phyloP scores from a whole-genome alignment of 139 green algal species.

The Volvox reticuliferus region DNA sequence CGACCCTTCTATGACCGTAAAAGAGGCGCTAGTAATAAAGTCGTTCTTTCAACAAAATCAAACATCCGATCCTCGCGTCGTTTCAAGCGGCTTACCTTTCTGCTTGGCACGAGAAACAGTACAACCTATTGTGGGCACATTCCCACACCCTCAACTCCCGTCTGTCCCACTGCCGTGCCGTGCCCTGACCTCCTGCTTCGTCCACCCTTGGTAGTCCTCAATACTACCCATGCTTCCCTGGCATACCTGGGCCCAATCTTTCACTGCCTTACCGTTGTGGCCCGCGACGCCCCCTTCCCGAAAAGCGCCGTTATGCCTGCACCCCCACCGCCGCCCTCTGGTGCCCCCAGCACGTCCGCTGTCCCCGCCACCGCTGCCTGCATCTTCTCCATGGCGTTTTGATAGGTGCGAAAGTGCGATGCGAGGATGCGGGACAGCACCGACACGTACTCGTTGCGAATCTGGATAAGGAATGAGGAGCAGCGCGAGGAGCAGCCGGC shows the following conservation, averaged over 20 bases:
- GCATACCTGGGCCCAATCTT: background rate
- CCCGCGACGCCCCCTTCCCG: slow-evolving; percentile 34
- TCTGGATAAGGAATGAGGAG: slow-evolving; percentile 41
- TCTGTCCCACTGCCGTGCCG: no score
- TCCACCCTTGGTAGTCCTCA: no score
- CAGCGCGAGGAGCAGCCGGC: background rate
- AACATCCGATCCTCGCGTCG: no score
- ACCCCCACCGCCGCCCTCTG: slow-evolving; percentile 36
- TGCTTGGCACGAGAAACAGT: no score
- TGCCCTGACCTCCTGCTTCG: no score
- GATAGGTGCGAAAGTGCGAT: slow-evolving; percentile 92
- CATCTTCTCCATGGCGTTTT: slow-evolving; percentile 82
- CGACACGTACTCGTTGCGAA: slow-evolving; percentile 85
- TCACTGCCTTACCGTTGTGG: slow-evolving; percentile 29
- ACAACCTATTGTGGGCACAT: no score
- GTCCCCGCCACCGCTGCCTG: slow-evolving; percentile 60
- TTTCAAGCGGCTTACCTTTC: no score
- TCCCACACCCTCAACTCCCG: no score
- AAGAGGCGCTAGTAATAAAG: no score
- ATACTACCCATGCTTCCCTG: no score
- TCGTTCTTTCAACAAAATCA: no score
- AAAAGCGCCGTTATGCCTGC: slow-evolving; percentile 51
- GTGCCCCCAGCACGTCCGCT: slow-evolving; percentile 71
- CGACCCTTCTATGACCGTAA: no score
- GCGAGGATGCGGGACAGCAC: slow-evolving; percentile 86